Evolutionary conservation across 2,329 filamentous ascomycete species (phyloP).

Genomic region (Penicillium occitanis): DNA sequence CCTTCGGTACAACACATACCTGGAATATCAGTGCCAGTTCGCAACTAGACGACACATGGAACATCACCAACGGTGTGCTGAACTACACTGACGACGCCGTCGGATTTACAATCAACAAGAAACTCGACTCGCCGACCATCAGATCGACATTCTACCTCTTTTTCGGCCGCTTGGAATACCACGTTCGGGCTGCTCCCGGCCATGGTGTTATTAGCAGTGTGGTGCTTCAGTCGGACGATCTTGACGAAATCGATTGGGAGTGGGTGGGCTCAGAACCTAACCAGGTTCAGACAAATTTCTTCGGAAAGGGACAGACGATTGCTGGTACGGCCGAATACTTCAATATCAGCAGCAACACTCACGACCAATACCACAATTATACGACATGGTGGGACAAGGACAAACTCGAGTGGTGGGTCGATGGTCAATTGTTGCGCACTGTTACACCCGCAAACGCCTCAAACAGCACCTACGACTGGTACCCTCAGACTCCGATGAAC

Average conservation of each 20-base stretch:
- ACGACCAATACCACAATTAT: slow-evolving; percentile 47
- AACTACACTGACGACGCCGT: slow-evolving; percentile 64
- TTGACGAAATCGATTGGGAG: slow-evolving; percentile 81
- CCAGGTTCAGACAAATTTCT: slow-evolving; percentile 85
- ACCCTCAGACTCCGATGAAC: slow-evolving; percentile 72
- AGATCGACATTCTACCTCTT: slow-evolving; percentile 81
- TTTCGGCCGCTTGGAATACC: slow-evolving; percentile 75
- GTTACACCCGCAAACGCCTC: slow-evolving; percentile 59
- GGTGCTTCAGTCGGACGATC: slow-evolving; percentile 77
- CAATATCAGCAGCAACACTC: slow-evolving; percentile 58
- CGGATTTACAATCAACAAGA: slow-evolving; percentile 67
- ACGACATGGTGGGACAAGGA: slow-evolving; percentile 66
- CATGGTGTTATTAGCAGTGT: slow-evolving; percentile 76
- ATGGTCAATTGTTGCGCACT: slow-evolving; percentile 61
- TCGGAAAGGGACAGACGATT: slow-evolving; percentile 80
- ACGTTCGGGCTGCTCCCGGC: slow-evolving; percentile 73
- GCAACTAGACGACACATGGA: slow-evolving; percentile 60
- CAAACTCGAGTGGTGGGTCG: slow-evolving; percentile 65
- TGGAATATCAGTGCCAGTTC: slow-evolving; percentile 63
- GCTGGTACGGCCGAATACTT: slow-evolving; percentile 66
- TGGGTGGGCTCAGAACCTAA: slow-evolving; percentile 42
- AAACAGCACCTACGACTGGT: slow-evolving; percentile 56
- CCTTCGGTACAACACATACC: slow-evolving; percentile 61
- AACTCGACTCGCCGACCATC: slow-evolving; percentile 75
- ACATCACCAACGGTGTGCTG: slow-evolving; percentile 66